Evolutionary conservation across 441 rosid species (phyloP), one percentile per base, ranked within the genome.

Genomic region (Euphorbia schlechtendalii): DNA sequence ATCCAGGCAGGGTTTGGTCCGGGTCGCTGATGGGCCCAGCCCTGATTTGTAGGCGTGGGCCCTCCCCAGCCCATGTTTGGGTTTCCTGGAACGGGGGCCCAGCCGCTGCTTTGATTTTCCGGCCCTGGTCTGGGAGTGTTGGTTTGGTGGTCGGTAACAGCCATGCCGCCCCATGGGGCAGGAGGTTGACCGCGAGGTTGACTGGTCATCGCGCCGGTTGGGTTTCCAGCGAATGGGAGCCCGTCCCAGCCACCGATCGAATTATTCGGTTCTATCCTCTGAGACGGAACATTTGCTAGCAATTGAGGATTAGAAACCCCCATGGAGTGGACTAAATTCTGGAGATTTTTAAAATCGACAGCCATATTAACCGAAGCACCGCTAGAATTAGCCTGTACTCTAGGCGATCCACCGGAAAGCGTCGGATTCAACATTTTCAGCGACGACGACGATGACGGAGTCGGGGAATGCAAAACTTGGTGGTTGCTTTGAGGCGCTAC

Each of bases 31-130:
- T 84, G 92, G 32, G 64, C 82, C 89, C 88, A 88, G 63, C 75
- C 78, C 49, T 66, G 70, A 60, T 80, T 85, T 63, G 85, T 69
- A 51, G 84, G 84, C 64, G 69, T 69, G 45, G 81, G 71, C 65
- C 76, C 89, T 56, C 61, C 83, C 96, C 92, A 89, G 53, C 82
- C 85, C 71, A 78, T 52, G 72, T 68, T 83, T 22, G 77, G 78
- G 74, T 87, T 84, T 72, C 74, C 83, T 18, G 83, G 77, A 66
- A 66, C 59, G 61, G 76, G 84, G 20, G 78, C 76, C 90, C 89
- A 83, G 59, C 79, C 73, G 34, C 56, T 59, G 74, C 62, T 77
- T 63, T 80, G 86, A 70, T 71, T 82, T 59, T 78, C 77, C 28
- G 72, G 77, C 55, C 69, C 82, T 63, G 62, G n/a, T n/a, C n/a